Evolutionary conservation across 192 early-diverging fungal species (phyloP).

Genomic region (Podila minutissima): DNA sequence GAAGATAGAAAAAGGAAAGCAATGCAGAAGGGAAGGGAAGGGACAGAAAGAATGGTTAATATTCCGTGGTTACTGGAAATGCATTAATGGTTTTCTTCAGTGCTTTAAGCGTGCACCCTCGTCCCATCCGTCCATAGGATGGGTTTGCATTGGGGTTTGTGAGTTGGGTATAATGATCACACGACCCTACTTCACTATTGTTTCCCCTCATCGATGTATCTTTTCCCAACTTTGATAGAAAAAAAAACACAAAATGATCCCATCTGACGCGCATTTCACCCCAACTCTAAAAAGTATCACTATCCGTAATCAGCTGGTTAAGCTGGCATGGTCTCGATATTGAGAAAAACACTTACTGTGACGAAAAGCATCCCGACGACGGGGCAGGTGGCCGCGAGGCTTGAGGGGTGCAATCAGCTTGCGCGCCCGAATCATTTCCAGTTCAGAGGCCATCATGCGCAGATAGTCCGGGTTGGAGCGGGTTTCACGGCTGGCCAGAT

Average conservation of each 20-base stretch:
- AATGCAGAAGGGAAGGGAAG: neutral
- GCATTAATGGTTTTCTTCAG: neutral
- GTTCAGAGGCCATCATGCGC: slow-evolving; percentile 57
- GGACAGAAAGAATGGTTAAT: neutral
- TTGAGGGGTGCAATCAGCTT: slow-evolving; percentile 58
- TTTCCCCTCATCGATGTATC: neutral
- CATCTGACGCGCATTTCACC: slow-evolving; percentile 1
- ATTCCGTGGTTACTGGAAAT: neutral
- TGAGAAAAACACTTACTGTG: slow-evolving; percentile 11
- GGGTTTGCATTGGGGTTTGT: too few species aligned
- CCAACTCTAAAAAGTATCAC: neutral
- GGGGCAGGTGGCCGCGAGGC: slow-evolving; percentile 50
- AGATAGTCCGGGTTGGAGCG: slow-evolving; percentile 57
- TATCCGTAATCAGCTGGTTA: neutral
- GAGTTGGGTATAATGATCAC: too few species aligned
- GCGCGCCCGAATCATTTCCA: slow-evolving; percentile 62
- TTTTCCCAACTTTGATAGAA: neutral
- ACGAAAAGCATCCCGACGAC: slow-evolving; percentile 49
- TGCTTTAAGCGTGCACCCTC: too few species aligned
- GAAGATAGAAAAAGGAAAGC: neutral
- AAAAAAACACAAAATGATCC: neutral
- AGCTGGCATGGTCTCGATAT: too few species aligned
- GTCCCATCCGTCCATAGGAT: too few species aligned
- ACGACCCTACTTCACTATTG: neutral
- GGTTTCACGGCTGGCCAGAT: slow-evolving; percentile 35